Evolutionary conservation across 2,329 filamentous ascomycete species (phyloP).

Genomic region (Didymosphaeria variabile): DNA sequence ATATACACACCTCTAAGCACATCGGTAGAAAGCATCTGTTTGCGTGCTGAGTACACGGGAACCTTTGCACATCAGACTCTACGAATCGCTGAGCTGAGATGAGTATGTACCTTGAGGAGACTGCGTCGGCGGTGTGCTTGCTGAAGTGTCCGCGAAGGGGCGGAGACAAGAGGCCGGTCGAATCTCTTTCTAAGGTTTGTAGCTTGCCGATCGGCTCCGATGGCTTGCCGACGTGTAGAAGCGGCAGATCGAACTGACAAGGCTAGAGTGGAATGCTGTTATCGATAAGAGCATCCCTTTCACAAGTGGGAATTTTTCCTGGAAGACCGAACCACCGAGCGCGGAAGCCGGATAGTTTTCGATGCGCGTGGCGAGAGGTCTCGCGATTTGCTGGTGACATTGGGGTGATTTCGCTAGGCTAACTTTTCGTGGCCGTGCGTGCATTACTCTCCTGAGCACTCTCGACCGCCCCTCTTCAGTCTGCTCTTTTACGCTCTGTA

Average conservation of each 20-base stretch:
- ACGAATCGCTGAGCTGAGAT: no score
- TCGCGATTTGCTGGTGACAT: slow-evolving; percentile 22
- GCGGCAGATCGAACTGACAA: not conserved
- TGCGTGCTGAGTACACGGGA: no score
- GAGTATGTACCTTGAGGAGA: no score
- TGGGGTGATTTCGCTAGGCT: slow-evolving; percentile 9
- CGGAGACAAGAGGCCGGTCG: no score
- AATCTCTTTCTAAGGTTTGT: no score
- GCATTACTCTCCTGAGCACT: slow-evolving; percentile 11
- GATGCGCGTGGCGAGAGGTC: slow-evolving; percentile 22
- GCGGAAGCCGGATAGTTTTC: not conserved
- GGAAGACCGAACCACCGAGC: not conserved
- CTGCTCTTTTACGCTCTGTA: not conserved
- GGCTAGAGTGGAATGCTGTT: not conserved
- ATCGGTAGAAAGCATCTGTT: no score
- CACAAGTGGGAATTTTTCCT: not conserved
- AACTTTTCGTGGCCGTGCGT: slow-evolving; percentile 9
- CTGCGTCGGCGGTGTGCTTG: no score
- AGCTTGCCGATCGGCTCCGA: not conserved
- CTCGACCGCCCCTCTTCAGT: not conserved
- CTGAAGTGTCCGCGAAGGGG: no score
- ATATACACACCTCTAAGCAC: no score
- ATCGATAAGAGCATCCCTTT: slow-evolving; percentile 6
- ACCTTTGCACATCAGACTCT: no score
- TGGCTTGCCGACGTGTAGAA: not conserved